Conservation (phyloP, 768 basidiomycete species). For the Agaricus subrufescens region DNA sequence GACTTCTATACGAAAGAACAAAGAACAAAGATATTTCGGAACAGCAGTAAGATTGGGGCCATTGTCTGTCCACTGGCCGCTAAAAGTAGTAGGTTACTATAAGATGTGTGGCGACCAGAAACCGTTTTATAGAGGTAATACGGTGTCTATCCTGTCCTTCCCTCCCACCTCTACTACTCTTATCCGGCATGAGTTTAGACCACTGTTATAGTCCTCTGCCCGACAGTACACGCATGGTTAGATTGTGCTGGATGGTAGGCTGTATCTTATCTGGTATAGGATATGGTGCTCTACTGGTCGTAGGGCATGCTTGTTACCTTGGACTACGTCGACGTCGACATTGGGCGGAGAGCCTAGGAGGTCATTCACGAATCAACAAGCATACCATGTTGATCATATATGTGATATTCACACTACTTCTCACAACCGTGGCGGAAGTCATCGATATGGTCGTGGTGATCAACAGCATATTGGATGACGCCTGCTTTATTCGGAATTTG, state of each 20-base stretch:
- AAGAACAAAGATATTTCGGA: too few relatives aligned
- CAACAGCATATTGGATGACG: background rate
- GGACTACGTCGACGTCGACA: background rate
- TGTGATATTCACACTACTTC: background rate
- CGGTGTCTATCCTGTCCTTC: too few relatives aligned
- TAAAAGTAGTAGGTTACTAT: too few relatives aligned
- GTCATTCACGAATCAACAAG: background rate
- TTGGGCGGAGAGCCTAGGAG: too few relatives aligned
- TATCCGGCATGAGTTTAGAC: slow-evolving; percentile 9
- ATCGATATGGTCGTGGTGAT: background rate
- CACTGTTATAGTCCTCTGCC: slow-evolving; percentile 15
- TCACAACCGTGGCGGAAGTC: background rate
- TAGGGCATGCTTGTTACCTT: background rate
- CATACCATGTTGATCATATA: background rate
- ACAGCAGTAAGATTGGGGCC: too few relatives aligned
- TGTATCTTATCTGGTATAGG: background rate
- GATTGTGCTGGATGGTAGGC: background rate
- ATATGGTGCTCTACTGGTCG: background rate
- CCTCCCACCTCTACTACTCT: slow-evolving; percentile 5
- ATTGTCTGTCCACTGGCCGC: too few relatives aligned
- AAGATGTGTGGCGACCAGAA: too few relatives aligned
- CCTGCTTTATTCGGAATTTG: background rate
- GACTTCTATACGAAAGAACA: too few relatives aligned
- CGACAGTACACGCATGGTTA: background rate
- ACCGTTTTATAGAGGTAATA: too few relatives aligned